These are phyloP conservation scores for Sedum album DNA, from an alignment of 164 flowering plant species.

Conservation along the genomic window DNA sequence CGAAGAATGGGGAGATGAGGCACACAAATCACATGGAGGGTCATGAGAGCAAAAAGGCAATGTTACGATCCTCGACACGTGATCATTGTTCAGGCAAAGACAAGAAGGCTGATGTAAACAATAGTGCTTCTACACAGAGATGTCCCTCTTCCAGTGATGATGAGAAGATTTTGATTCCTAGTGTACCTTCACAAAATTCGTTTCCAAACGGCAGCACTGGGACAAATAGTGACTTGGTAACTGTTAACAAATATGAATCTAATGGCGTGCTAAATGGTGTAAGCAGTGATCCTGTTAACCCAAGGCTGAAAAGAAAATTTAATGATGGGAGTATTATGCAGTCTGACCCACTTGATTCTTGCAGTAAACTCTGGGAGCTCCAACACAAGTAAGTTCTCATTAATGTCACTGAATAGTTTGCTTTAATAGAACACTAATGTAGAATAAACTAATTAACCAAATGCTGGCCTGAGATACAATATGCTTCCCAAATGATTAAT, in stretches of 20 bases:
- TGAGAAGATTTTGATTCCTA: not conserved
- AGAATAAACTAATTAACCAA: not conserved
- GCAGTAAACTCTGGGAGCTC: slow-evolving; percentile 31
- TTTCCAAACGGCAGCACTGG: no score
- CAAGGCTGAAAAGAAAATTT: slow-evolving; percentile 44
- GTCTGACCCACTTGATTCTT: slow-evolving; percentile 33
- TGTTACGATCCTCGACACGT: not conserved
- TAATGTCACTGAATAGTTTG: not conserved
- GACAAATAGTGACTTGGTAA: slow-evolving; percentile 7
- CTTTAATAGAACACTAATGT: not conserved
- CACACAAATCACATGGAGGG: slow-evolving; percentile 16
- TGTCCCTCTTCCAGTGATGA: not conserved
- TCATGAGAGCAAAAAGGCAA: slow-evolving; percentile 14
- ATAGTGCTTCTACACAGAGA: not conserved
- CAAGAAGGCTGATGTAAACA: not conserved
- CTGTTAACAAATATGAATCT: slow-evolving; percentile 15
- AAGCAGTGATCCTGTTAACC: slow-evolving; percentile 17
- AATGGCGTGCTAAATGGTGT: slow-evolving; percentile 16
- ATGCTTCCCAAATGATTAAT: not conserved
- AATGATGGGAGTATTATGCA: slow-evolving; percentile 31
- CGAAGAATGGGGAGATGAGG: slow-evolving; percentile 20
- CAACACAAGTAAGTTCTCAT: slow-evolving; percentile 47
- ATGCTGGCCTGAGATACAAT: not conserved
- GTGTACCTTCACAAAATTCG: not conserved
- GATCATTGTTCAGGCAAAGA: slow-evolving; percentile 2